These are phyloP conservation scores for Myochromella boudieri DNA, from an alignment of 768 basidiomycete species.

Conservation along the genomic window DNA sequence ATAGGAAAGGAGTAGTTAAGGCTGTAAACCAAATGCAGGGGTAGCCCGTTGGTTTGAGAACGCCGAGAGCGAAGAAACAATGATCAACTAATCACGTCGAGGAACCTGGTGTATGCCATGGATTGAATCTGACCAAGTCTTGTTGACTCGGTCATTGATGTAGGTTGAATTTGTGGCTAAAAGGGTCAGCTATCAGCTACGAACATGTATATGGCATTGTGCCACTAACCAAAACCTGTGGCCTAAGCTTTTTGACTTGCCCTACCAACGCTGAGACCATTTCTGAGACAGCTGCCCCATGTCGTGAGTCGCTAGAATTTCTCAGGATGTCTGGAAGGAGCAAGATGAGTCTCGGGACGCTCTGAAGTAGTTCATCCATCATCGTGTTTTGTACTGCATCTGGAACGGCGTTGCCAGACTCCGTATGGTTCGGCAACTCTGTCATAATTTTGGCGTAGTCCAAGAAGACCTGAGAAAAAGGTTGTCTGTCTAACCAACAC, in stretches of 20 bases:
- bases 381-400: slow-evolving; percentile 50
- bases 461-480: slow-evolving; percentile 52
- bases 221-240: slow-evolving; percentile 57
- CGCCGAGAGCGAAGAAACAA: not conserved
- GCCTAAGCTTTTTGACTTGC: slow-evolving; percentile 58
- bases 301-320: slow-evolving; percentile 57
- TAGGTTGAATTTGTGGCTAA: slow-evolving; percentile 44
- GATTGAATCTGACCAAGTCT: slow-evolving; percentile 64
- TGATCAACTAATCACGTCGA: slow-evolving; percentile 47
- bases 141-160: slow-evolving; percentile 54
- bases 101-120: slow-evolving; percentile 63
- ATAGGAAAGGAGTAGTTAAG: too few species aligned
- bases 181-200: slow-evolving; percentile 23
- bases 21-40: too few species aligned
- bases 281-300: slow-evolving; percentile 67
- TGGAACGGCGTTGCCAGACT: slow-evolving; percentile 39
- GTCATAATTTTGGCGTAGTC: slow-evolving; percentile 71
- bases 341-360: slow-evolving; percentile 63
- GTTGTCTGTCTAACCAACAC: not conserved
- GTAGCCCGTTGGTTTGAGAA: too few species aligned
- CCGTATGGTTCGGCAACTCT: slow-evolving; percentile 50
- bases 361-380: slow-evolving; percentile 58
- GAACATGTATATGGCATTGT: not conserved
- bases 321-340: slow-evolving; percentile 68
- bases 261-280: slow-evolving; percentile 68